Evolutionary conservation across 1,284 basidiomycete species (phyloP), one percentile per base, ranked within the genome.

Genomic region (Ganoderma lucidum): DNA sequence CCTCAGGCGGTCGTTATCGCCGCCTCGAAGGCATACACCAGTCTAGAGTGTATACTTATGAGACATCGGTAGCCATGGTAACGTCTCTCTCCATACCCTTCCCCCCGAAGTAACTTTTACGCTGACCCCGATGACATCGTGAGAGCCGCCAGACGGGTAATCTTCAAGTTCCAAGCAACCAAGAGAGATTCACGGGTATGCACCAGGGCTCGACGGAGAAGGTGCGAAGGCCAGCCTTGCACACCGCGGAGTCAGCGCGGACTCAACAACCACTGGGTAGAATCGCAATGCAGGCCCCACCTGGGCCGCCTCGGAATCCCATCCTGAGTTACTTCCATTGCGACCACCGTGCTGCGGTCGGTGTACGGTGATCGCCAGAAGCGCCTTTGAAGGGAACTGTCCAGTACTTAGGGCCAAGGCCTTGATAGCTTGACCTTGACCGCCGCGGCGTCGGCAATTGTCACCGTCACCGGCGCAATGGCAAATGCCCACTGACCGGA

Each of bases 11-110:
- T 51, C 10, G 10, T 51, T 28, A 51, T 28, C 10, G 48, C 48
- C 48, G 23, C 23, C 48, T 51, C 48, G 48, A 51, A 28, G 23
- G 48, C 12, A 14, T 51, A 5, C 48, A 51, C 23, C 48, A 4
- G 23, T 19, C 23, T n/a, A 51, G 45, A 48, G 19, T 48, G 19
- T 6, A 48, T 23, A 44, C 45, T n/a, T n/a, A 51, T 51, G 23
- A 51, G 48, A 51, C 48, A 28, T 51, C 48, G 48, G 48, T 51
- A 28, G 48, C 23, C 48, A 51, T 51, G 48, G 48, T 28, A 51
- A 51, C 48, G 23, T 51, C n/a, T 51, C 48, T 51, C 3, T 51
- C 12, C 48, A 51, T 14, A 28, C 23, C 48, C 23, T 19, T 48
- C 5, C 23, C 48, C 48, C 23, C 48, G 3, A 8, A 35, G 35